Evolutionary conservation across 2,329 filamentous ascomycete species (phyloP), one percentile per base, ranked within the genome.

Genomic region (Calcarisporium arbuscula): DNA sequence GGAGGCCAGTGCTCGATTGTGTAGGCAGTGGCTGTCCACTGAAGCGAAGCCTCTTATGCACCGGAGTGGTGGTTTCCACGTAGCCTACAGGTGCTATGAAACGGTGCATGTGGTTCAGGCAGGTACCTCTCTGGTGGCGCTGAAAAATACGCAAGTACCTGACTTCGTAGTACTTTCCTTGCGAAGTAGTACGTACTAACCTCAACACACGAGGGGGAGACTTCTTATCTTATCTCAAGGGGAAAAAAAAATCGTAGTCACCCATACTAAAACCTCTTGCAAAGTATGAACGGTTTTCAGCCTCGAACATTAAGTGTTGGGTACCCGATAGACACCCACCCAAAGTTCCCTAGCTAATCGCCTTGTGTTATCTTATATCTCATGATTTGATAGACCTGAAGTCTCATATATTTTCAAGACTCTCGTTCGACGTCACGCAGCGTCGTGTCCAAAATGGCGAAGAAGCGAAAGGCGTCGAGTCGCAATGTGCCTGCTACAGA

Each of bases 401-500:
- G n/a, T n/a, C n/a, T n/a, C n/a, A n/a, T n/a, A n/a, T n/a, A n/a
- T n/a, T n/a, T n/a, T n/a, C n/a, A n/a, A n/a, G n/a, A n/a, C n/a
- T n/a, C n/a, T n/a, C n/a, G n/a, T n/a, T n/a, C n/a, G n/a, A n/a
- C 18, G 5, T 17, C 28, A 19, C 15, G n/a, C n/a, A n/a, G n/a
- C n/a, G n/a, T n/a, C n/a, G n/a, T n/a, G n/a, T 11, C 20, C 31
- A 58, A 20, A 27, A 82, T 81, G 77, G 75, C 61, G 8, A 78
- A 76, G 49, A 81, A 80, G 53, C 80, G 85, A 71, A 92, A 89
- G 67, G 80, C 76, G 2, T 67, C 73, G 16, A 67, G 70, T 42
- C 68, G 54, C 43, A 48, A 52, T 33, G 47, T 61, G 20, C 62
- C 58, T 40, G 59, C 67, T 15, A 63, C 61, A 8, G 74, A 72